Evolutionary conservation across 345 rosid species (phyloP).

Genomic region (Mangifera indica): DNA sequence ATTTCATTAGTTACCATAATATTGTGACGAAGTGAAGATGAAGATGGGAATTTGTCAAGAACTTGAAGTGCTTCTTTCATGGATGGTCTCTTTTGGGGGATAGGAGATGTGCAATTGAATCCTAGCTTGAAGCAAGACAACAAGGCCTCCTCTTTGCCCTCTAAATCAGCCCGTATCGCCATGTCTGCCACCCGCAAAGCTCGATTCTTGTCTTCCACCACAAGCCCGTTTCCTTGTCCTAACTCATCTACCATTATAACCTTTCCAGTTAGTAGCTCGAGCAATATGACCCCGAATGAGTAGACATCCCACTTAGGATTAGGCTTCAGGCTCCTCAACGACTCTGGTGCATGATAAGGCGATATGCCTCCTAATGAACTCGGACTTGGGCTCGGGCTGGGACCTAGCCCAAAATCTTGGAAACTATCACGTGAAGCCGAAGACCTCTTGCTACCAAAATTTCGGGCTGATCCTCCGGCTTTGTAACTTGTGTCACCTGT

Average conservation of each 20-base stretch:
- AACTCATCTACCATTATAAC: constrained; percentile 67
- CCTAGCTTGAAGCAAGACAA: constrained; percentile 79
- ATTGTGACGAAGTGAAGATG: constrained; percentile 26
- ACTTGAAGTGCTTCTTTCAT: constrained; percentile 80
- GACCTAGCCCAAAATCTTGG: constrained; percentile 53
- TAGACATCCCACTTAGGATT: constrained; percentile 89
- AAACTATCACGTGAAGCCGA: constrained; percentile 51
- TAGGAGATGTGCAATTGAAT: constrained; percentile 72
- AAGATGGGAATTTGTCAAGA: constrained; percentile 62
- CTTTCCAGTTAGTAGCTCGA: constrained; percentile 82
- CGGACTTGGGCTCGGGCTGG: constrained; percentile 69
- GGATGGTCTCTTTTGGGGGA: constrained; percentile 79
- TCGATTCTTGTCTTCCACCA: constrained; percentile 56
- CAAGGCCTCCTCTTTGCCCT: constrained; percentile 81
- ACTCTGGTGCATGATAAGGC: constrained; percentile 81
- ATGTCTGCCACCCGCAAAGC: constrained; percentile 68
- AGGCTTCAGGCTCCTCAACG: constrained; percentile 76
- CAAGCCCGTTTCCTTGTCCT: constrained; percentile 83
- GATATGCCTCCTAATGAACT: constrained; percentile 60
- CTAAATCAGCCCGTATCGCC: constrained; percentile 72
- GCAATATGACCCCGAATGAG: constrained; percentile 72
- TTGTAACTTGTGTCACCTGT: constrained; percentile 62
- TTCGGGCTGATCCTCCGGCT: constrained; percentile 57
- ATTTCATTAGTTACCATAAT: constrained; percentile 35
- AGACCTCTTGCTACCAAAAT: constrained; percentile 84